Percentiles rank a stretch among this genome's conserved stretches.
Conservation (phyloP, 2,329 filamentous ascomycete genomes). For the Leptographium wingfieldii region DNA sequence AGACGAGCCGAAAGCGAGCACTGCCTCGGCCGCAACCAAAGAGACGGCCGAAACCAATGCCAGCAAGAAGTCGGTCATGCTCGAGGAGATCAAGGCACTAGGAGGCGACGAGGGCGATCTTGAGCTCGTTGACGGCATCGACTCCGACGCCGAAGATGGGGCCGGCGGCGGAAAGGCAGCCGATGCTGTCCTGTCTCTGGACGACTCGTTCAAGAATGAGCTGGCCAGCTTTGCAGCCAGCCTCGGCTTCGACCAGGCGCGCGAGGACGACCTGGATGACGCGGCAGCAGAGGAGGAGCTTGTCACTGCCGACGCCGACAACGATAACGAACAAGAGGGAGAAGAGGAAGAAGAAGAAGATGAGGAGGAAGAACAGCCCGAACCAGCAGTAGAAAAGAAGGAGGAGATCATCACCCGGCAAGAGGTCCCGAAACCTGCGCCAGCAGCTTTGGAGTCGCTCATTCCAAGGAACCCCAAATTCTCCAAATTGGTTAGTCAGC, state of each 20-base stretch:
- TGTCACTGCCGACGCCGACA: conserved; percentile 16
- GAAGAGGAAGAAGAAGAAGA: conserved; percentile 15
- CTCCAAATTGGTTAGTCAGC: conserved; percentile 27
- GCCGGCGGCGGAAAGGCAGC: conserved; percentile 17
- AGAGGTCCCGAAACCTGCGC: conserved; percentile 11
- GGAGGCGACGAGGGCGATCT: conserved; percentile 54
- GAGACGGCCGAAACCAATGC: conserved; percentile 11
- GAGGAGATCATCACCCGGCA: conserved; percentile 25
- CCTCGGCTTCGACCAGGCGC: conserved; percentile 34
- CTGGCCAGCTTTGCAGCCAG: conserved; percentile 38
- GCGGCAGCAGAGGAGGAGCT: conserved; percentile 26
- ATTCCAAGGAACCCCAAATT: conserved; percentile 13
- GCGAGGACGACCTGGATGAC: conserved; percentile 26
- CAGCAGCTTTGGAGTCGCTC: conserved; percentile 4
- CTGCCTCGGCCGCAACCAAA: not conserved
- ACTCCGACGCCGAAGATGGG: conserved; percentile 35
- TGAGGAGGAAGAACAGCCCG: conserved; percentile 24
- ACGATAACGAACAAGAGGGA: conserved; percentile 17
- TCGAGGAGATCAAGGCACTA: conserved; percentile 52
- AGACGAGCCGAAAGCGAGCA: conserved; percentile 17
- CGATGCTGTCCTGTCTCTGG: conserved; percentile 12
- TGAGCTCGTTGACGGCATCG: conserved; percentile 43
- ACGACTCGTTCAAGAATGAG: conserved; percentile 30
- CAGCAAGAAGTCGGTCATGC: conserved; percentile 21
- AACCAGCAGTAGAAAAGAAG: conserved; percentile 20